Percentiles rank a stretch among this genome's conserved stretches.
Conservation (phyloP, 1,139 yeast genomes). For the Magnusiomyces sp. region DNA sequence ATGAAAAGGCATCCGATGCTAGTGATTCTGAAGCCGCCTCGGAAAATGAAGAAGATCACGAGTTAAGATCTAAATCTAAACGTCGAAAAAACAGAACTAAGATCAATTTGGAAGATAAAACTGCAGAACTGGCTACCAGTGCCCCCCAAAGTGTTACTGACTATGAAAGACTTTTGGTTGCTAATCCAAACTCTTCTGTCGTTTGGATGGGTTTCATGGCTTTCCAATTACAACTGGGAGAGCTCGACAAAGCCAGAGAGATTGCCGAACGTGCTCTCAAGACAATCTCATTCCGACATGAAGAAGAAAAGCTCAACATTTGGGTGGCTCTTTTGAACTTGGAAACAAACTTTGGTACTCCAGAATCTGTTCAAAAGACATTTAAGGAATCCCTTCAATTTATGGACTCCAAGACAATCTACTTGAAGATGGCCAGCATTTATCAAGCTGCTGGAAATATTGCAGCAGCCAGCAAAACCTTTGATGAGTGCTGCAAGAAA, state of each 20-base stretch:
- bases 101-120: constrained; percentile 60
- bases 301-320: constrained; percentile 82
- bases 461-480: constrained; percentile 61
- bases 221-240: constrained; percentile 90
- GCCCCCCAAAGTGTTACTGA: constrained; percentile 86
- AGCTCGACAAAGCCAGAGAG: constrained; percentile 88
- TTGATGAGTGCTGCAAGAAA: constrained; percentile 64
- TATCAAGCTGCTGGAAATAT: constrained; percentile 56
- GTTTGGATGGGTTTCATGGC: constrained; percentile 99
- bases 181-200: constrained; percentile 88
- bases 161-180: constrained; percentile 82
- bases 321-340: constrained; percentile 94
- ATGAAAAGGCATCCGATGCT: constrained; percentile 35
- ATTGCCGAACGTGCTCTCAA: constrained; percentile 87
- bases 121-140: constrained; percentile 72
- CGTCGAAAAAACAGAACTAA: constrained; percentile 35
- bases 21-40: constrained; percentile 3
- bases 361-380: constrained; percentile 67
- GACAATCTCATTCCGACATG: constrained; percentile 85
- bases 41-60: constrained; percentile 33
- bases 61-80: constrained; percentile 25
- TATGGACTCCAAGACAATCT: constrained; percentile 80
- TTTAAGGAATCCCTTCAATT: constrained; percentile 82
- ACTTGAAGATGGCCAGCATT: constrained; percentile 69
- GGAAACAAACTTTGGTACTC: constrained; percentile 88